These are phyloP conservation scores for Berberis thunbergii DNA, from an alignment of 164 flowering plant genomes.

Conservation along the genomic window DNA sequence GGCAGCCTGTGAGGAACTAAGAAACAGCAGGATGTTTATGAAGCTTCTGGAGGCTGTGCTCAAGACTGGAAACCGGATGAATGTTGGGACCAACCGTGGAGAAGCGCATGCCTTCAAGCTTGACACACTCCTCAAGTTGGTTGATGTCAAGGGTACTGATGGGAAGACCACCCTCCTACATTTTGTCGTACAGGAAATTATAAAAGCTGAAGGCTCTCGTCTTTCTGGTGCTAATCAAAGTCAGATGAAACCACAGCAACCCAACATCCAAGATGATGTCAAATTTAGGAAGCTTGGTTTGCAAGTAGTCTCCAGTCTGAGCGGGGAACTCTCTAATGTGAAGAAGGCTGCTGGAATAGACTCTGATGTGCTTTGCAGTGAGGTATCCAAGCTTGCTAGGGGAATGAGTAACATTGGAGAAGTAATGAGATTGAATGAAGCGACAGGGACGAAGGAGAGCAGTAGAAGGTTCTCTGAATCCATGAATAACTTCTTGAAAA, in stretches of 20 bases:
- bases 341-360: constrained; percentile 96
- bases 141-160: constrained; percentile 87
- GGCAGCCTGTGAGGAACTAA: constrained; percentile 82
- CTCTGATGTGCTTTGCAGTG: constrained; percentile 64
- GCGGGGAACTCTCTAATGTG: constrained; percentile 69
- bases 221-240: constrained; percentile 29
- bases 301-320: constrained; percentile 67
- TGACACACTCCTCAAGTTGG: constrained; percentile 92
- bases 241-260: constrained; percentile 10
- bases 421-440: constrained; percentile 36
- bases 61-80: constrained; percentile 86
- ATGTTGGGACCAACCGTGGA: constrained; percentile 85
- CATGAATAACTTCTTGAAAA: constrained; percentile 54
- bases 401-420: constrained; percentile 48
- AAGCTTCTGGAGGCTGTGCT: constrained; percentile 88
- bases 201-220: constrained; percentile 69
- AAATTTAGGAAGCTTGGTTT: constrained; percentile 68
- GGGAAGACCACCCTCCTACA: constrained; percentile 89
- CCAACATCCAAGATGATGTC: constrained; percentile 44
- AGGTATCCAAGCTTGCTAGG: constrained; percentile 50
- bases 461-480: constrained; percentile 35
- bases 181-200: constrained; percentile 91
- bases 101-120: constrained; percentile 90
- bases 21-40: constrained; percentile 74
- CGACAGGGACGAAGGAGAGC: constrained; percentile 18